phyloP scores from a whole-genome alignment of 306 rosid species.

The Begonia masoniana region DNA sequence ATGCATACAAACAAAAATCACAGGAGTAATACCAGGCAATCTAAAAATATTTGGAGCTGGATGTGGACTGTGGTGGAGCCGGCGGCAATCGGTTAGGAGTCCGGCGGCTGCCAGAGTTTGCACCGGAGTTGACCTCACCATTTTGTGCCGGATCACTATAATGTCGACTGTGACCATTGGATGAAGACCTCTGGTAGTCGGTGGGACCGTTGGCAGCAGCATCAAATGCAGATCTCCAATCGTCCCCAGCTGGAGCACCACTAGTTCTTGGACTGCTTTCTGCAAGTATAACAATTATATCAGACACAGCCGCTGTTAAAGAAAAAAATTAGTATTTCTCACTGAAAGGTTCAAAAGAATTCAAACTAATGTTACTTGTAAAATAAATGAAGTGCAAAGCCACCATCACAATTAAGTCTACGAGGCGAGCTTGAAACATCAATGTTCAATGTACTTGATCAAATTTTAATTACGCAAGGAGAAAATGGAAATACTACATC shows the following conservation, averaged over 20 bases:
- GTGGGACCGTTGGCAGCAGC: constrained; percentile 69
- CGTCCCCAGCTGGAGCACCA: constrained; percentile 53
- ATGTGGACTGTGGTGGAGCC: constrained; percentile 56
- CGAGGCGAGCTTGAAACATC: too few relatives aligned
- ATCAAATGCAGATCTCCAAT: constrained; percentile 89
- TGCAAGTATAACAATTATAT: constrained; percentile 14
- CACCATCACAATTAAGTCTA: too few relatives aligned
- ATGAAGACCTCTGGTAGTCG: constrained; percentile 41
- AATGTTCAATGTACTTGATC: too few relatives aligned
- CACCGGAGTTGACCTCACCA: constrained; percentile 53
- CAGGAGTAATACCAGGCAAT: constrained; percentile 7
- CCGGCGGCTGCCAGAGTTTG: constrained; percentile 71
- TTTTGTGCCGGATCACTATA: constrained; percentile 68
- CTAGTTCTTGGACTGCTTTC: constrained; percentile 74
- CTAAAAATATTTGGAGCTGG: constrained; percentile 53
- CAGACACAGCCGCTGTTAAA: too few relatives aligned
- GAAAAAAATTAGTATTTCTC: too few relatives aligned
- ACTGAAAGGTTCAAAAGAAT: too few relatives aligned
- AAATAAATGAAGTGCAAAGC: too few relatives aligned
- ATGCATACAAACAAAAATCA: constrained; percentile 24
- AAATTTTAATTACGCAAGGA: too few relatives aligned
- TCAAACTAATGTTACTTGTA: too few relatives aligned
- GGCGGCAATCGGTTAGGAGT: constrained; percentile 90
- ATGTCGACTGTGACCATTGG: constrained; percentile 69
- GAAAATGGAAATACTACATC: too few relatives aligned